phyloP scores from a whole-genome alignment of 2,329 filamentous ascomycete species.

The Aspergillus melleus region DNA sequence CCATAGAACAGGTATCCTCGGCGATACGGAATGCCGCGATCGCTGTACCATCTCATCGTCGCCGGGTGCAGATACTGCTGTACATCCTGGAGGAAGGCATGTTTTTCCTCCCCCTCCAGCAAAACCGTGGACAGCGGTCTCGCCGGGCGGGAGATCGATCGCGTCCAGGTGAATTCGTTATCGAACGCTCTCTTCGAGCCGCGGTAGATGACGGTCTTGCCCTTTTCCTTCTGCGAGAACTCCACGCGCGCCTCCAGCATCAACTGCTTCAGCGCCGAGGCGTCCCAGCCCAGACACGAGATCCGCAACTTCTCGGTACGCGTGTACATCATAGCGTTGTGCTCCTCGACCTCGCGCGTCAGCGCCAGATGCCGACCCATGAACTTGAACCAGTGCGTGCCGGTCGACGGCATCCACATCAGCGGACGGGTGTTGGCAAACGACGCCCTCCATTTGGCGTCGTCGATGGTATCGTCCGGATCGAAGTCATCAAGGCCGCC shows the following conservation, averaged over 20 bases:
- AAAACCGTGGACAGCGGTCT: constrained; percentile 4
- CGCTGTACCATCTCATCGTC: constrained; percentile 20
- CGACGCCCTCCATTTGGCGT: constrained; percentile 5
- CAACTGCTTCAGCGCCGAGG: constrained; percentile 2
- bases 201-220: constrained; percentile 8
- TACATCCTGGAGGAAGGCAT: neutral
- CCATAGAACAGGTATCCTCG: constrained; percentile 59
- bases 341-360: constrained; percentile 3
- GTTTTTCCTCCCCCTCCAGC: neutral
- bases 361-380: constrained; percentile 4
- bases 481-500: neutral
- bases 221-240: constrained; percentile 9
- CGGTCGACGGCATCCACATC: constrained; percentile 4
- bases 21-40: constrained; percentile 66
- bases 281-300: constrained; percentile 5
- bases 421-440: constrained; percentile 8
- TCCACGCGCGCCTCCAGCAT: constrained; percentile 7
- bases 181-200: neutral
- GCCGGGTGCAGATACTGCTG: constrained; percentile 8
- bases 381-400: constrained; percentile 5
- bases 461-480: neutral
- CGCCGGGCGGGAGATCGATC: constrained; percentile 2
- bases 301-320: constrained; percentile 6
- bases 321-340: neutral
- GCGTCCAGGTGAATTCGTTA: constrained; percentile 1